Evolutionary conservation across 306 rosid genomes (phyloP).

Genomic region (Vicia faba): DNA sequence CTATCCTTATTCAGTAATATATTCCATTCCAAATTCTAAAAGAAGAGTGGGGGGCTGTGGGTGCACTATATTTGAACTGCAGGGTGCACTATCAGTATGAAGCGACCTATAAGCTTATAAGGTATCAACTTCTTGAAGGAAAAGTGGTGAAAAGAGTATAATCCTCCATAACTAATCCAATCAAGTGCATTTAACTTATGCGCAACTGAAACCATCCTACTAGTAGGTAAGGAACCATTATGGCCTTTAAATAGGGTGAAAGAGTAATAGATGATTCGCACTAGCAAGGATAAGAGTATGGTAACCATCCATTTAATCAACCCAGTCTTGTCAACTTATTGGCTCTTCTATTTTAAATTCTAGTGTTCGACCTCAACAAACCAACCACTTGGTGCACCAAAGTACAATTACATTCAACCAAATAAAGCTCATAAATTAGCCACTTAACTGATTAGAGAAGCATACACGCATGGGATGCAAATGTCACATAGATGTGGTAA

Average conservation of each 20-base stretch:
- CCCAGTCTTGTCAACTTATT: not conserved
- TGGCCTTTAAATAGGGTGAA: slow-evolving; percentile 3
- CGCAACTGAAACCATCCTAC: not conserved
- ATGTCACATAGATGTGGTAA: not conserved
- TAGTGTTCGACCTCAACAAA: slow-evolving; percentile 1
- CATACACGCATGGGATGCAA: not conserved
- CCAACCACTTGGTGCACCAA: slow-evolving; percentile 11
- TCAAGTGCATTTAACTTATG: slow-evolving; percentile 16
- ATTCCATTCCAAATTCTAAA: slow-evolving; percentile 2
- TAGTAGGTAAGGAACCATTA: not conserved
- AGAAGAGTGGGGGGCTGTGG: not conserved
- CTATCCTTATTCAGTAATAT: not conserved
- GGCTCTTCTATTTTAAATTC: slow-evolving; percentile 1
- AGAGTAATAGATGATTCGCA: slow-evolving; percentile 1
- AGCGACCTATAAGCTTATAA: not conserved
- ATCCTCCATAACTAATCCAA: not conserved
- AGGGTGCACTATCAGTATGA: slow-evolving; percentile 5
- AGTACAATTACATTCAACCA: not conserved
- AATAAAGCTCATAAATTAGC: slow-evolving; percentile 18
- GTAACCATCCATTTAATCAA: not conserved
- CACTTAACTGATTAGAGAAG: not conserved
- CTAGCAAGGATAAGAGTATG: not conserved
- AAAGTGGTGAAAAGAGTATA: not conserved
- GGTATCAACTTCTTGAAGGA: slow-evolving; percentile 5
- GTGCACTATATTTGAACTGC: not conserved